Base-by-base conservation (phyloP, 2,329 filamentous ascomycete genomes). In the Allantophomopsis cytisporea region DNA sequence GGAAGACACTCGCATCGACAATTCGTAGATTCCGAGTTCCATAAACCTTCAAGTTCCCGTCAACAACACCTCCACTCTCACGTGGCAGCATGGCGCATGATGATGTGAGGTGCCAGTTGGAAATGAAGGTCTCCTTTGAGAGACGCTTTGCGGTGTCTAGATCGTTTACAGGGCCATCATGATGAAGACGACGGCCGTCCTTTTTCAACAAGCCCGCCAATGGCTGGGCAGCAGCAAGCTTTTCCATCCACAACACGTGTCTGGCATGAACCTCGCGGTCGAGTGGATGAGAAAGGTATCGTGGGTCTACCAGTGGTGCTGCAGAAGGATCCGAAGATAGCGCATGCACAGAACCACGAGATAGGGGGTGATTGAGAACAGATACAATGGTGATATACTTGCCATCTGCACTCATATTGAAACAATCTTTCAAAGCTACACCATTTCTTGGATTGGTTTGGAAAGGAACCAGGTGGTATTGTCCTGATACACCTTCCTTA, bases 1-100 rank as follows among this genome's bases (percentile, higher is more conserved):
- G 71, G 7, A 75, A 66, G 15, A 72, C 54, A 0, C 66, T 71
- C 0, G 70, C 70, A 48, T 76, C 71, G 20, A 67, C 63, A 13
- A 75, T 60, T 12, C 70, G 63, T 3, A 75, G 60, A 15, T 62
- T 65, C 38, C 64, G 60, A 34, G 73, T 54, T 0, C 71, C 71
- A 41, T 69, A 64, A 2, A 76, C 70, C 40, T 60, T 63, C 1
- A 75, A 61, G 17, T 47, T 54, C 11, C 58, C 51, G 47, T 73
- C 65, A 1, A 73, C 66, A 0, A 69, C 68, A 30, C 67, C 69
- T 41, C 71, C 15, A 15, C 4, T 13, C 15, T 32, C 13, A 32
- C 31, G 12, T 8, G 31, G 31, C 18, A 20, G 4, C 18, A 20
- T 20, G 18, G 18, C 18, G 18, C 18, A 20, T 4, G 18, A 4